Evolutionary conservation across 805 yeast genomes (phyloP), one percentile per base, ranked within the genome.

Genomic region (Myxozyma nipponensis): DNA sequence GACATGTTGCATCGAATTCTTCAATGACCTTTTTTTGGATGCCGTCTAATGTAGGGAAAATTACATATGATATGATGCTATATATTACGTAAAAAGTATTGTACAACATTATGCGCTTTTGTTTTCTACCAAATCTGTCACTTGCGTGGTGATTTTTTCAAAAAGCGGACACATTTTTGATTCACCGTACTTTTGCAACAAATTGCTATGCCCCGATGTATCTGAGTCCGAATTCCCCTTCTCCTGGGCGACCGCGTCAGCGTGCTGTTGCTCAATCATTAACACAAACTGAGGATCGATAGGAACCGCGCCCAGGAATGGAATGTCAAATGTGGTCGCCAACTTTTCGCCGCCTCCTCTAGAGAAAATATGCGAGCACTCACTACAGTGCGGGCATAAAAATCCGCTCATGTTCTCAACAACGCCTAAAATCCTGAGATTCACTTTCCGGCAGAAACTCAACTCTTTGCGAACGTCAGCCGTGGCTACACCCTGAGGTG

Each of bases 371-470:
- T 90, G 83, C 2, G 97, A 89, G 50, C 74, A 70, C 64, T 91
- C 98, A 1, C 84, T 78, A 66, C 99, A 93, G 65, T 81, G 80
- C 0, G 98, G 98, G 65, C 99, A 93, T 3, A 89, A 81, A 63
- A 86, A 93, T 1, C 99, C 99, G 44, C 95, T 82, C 98, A 93
- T 91, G 63, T 93, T 93, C 66, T 93, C 99, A 7, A 93, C 79
- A 2, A 93, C 78, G 0, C 99, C 99, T 48, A 93, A 65, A 1
- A 91, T 77, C 23, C 76, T 73, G 60, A 93, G 81, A 48, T 81
- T 81, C 32, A 91, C 97, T 66, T 91, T 91, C 38, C 73, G 74
- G 68, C 98, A 93, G 64, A 91, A 93, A 63, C 86, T 88, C 46
- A 93, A 82, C 71, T 93, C 98, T 64, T 93, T 93, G 47, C 84